These are phyloP conservation scores for Neonothopanus nambi DNA, from an alignment of 1,284 basidiomycete genomes.

Conservation along the genomic window DNA sequence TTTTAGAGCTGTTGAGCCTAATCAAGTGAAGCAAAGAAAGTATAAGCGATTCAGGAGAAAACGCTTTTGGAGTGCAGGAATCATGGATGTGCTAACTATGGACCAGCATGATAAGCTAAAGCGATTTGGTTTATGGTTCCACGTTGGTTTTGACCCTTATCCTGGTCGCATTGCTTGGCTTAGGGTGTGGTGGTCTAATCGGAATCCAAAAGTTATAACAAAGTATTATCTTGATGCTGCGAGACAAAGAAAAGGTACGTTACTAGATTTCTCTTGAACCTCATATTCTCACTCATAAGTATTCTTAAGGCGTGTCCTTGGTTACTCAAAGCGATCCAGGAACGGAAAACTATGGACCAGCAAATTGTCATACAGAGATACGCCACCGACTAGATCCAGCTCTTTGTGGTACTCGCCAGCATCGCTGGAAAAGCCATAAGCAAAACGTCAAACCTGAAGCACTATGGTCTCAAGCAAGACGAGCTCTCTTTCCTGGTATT, in stretches of 20 bases:
- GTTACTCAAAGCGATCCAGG: conserved; percentile 29
- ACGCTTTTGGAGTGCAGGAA: conserved; percentile 31
- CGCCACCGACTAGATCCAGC: conserved; percentile 22
- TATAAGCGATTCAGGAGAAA: conserved; percentile 17
- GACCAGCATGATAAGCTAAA: conserved; percentile 31
- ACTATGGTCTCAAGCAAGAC: conserved; percentile 19
- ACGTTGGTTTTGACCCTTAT: conserved; percentile 22
- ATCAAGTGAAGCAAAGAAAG: conserved; percentile 12
- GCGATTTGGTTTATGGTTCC: conserved; percentile 32
- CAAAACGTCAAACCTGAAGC: conserved; percentile 25
- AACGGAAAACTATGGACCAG: conserved; percentile 26
- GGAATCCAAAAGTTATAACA: conserved; percentile 3
- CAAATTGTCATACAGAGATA: conserved; percentile 28
- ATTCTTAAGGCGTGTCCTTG: conserved; percentile 18
- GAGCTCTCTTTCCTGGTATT: conserved; percentile 21
- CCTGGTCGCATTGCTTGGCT: conserved; percentile 3
- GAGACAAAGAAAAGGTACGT: not conserved
- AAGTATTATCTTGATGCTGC: conserved; percentile 6
- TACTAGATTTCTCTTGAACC: not conserved
- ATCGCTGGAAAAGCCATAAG: conserved; percentile 18
- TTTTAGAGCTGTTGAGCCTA: conserved; percentile 13
- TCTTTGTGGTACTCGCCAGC: conserved; percentile 22
- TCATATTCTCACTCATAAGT: not conserved
- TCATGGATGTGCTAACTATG: conserved; percentile 31
- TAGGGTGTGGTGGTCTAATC: conserved; percentile 5